Conservation (phyloP, 2,329 filamentous ascomycete species). For the Juglanconis juglandina region DNA sequence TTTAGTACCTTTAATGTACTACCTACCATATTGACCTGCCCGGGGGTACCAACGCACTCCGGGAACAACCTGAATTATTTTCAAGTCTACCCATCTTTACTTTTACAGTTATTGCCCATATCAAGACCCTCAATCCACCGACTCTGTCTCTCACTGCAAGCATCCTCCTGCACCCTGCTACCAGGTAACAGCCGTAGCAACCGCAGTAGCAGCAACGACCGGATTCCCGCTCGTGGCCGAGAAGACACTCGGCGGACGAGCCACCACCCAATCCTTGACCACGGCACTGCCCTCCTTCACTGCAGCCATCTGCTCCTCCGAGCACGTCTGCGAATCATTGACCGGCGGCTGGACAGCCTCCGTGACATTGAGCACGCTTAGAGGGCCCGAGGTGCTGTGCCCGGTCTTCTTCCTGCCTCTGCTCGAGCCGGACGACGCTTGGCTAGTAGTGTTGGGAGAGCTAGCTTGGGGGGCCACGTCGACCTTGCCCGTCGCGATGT, state of each 20-base stretch:
- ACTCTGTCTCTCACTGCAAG: neutral
- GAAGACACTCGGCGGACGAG: slow-evolving; percentile 1
- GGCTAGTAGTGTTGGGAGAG: neutral
- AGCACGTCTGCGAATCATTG: slow-evolving; percentile 33
- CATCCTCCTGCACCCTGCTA: neutral
- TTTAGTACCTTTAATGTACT: too few relatives aligned
- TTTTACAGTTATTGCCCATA: too few relatives aligned
- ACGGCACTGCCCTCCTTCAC: slow-evolving; percentile 41
- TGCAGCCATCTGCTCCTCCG: slow-evolving; percentile 38
- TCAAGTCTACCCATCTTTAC: too few relatives aligned
- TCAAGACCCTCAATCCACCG: too few relatives aligned
- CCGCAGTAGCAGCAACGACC: neutral
- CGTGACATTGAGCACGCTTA: slow-evolving; percentile 39
- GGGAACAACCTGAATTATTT: too few relatives aligned
- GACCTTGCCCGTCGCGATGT: slow-evolving; percentile 51
- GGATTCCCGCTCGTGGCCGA: slow-evolving; percentile 12
- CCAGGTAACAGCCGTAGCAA: neutral
- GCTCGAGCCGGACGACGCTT: neutral
- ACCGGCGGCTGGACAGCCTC: slow-evolving; percentile 36
- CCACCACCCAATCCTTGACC: slow-evolving; percentile 43
- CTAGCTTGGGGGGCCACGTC: slow-evolving; percentile 29
- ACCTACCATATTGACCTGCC: too few relatives aligned
- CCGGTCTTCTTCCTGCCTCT: neutral
- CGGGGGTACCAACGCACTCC: too few relatives aligned
- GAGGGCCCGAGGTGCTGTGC: slow-evolving; percentile 32